Percentiles rank a stretch among this genome's conserved stretches.
These are phyloP conservation scores for Tillandsia fasciculata DNA, from an alignment of 176 grass and related monocot genomes.

Conservation along the genomic window DNA sequence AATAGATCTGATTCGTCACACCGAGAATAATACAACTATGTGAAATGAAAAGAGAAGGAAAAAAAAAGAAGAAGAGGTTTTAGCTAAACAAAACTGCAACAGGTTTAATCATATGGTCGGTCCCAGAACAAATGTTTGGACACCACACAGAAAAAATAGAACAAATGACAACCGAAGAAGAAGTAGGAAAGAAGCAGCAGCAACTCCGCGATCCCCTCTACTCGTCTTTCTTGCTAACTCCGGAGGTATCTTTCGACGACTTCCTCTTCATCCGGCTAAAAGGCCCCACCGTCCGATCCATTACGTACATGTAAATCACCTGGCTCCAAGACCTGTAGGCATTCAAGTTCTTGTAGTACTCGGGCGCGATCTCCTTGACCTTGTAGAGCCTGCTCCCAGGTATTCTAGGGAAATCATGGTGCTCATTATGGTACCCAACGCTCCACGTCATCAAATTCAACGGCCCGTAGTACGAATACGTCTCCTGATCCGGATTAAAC, in stretches of 20 bases:
- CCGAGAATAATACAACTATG: too few species aligned
- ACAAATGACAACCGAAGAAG: not conserved
- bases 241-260: conserved; percentile 5
- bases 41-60: too few species aligned
- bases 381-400: conserved; percentile 60
- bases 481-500: conserved; percentile 76
- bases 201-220: conserved; percentile 21
- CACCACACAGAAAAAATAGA: conserved; percentile 1
- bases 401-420: conserved; percentile 96
- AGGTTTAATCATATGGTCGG: too few species aligned
- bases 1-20: too few species aligned
- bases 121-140: not conserved
- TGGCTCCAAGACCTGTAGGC: conserved; percentile 85
- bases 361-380: conserved; percentile 78
- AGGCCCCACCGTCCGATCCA: conserved; percentile 64
- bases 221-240: conserved; percentile 35
- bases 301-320: conserved; percentile 96
- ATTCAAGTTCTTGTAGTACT: conserved; percentile 60
- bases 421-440: conserved; percentile 93
- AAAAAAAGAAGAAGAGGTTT: too few species aligned
- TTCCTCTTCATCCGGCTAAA: conserved; percentile 97
- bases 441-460: conserved; percentile 89
- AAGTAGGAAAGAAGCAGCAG: not conserved
- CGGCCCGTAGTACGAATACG: conserved; percentile 89
- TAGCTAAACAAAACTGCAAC: too few species aligned